Evolutionary conservation across 2,329 filamentous ascomycete species (phyloP).

Genomic region (Xylariaceae sp.): DNA sequence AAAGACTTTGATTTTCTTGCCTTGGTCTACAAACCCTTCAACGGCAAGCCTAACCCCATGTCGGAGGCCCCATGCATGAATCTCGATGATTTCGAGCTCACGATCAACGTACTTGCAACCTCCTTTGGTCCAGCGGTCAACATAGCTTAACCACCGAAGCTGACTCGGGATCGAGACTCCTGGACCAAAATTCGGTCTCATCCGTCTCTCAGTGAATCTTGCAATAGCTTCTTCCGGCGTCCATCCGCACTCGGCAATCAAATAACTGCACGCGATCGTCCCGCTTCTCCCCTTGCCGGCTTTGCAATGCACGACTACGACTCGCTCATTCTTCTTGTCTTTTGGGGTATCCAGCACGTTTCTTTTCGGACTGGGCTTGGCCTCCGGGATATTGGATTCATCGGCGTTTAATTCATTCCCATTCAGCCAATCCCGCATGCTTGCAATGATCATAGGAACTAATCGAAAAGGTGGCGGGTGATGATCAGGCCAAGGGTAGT

Average conservation of each 20-base stretch:
- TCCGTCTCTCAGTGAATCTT: conserved; percentile 72
- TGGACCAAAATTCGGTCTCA: conserved; percentile 82
- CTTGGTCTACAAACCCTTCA: conserved; percentile 83
- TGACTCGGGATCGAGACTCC: conserved; percentile 94
- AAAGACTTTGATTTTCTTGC: conserved; percentile 76
- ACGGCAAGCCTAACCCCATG: conserved; percentile 84
- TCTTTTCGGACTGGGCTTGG: conserved; percentile 24
- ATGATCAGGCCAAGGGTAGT: conserved; percentile 96
- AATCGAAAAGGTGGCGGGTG: conserved; percentile 91
- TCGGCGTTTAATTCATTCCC: conserved; percentile 43
- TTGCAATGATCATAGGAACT: conserved; percentile 82
- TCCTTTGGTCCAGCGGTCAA: conserved; percentile 74
- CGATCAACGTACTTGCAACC: conserved; percentile 79
- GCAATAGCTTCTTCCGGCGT: conserved; percentile 49
- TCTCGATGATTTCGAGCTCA: conserved; percentile 77
- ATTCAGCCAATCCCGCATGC: conserved; percentile 84
- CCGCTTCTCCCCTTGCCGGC: conserved; percentile 93
- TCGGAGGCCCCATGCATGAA: conserved; percentile 84
- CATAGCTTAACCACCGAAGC: conserved; percentile 79
- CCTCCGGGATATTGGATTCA: conserved; percentile 17
- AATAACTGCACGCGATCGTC: conserved; percentile 79
- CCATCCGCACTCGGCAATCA: conserved; percentile 79
- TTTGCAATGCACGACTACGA: conserved; percentile 94
- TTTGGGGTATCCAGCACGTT: conserved; percentile 33
- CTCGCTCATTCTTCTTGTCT: conserved; percentile 46